Evolutionary conservation across 768 basidiomycete species (phyloP).

Genomic region (Udeniomyces megalosporus): DNA sequence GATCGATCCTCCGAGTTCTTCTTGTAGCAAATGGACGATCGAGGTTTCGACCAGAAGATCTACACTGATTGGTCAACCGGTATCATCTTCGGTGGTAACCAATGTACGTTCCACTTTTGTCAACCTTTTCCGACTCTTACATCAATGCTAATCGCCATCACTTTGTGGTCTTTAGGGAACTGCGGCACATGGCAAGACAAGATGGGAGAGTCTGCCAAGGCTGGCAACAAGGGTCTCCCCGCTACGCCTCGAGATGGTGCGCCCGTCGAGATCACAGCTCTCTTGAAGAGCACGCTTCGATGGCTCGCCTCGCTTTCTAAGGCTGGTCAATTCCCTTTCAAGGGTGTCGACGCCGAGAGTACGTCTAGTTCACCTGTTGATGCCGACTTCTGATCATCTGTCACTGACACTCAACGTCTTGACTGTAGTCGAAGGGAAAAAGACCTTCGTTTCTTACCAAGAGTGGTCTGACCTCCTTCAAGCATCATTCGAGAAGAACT

Average conservation of each 20-base stretch:
- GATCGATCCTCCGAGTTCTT: not conserved
- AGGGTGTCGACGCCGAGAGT: conserved; percentile 70
- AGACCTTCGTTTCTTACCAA: conserved; percentile 61
- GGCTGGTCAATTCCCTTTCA: conserved; percentile 64
- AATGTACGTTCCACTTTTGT: not conserved
- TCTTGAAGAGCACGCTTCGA: conserved; percentile 78
- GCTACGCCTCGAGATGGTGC: conserved; percentile 93
- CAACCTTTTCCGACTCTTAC: not conserved
- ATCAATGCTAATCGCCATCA: no score
- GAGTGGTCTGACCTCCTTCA: conserved; percentile 81
- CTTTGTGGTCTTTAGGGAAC: conserved; percentile 12
- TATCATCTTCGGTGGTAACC: conserved; percentile 70
- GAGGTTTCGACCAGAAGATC: conserved; percentile 85
- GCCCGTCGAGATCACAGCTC: conserved; percentile 84
- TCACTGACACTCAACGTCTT: not conserved
- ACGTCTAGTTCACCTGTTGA: conserved; percentile 25
- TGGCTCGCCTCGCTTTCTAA: conserved; percentile 62
- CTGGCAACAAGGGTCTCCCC: conserved; percentile 87
- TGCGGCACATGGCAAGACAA: conserved; percentile 45
- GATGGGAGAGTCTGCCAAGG: conserved; percentile 84
- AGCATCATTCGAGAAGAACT: conserved; percentile 70
- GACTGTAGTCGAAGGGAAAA: conserved; percentile 48
- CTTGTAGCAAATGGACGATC: conserved; percentile 60
- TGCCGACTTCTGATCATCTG: not conserved
- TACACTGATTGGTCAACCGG: conserved; percentile 94